These are phyloP conservation scores for Saccharomycodes ludwigii DNA, from an alignment of 805 yeast species.

Conservation along the genomic window DNA sequence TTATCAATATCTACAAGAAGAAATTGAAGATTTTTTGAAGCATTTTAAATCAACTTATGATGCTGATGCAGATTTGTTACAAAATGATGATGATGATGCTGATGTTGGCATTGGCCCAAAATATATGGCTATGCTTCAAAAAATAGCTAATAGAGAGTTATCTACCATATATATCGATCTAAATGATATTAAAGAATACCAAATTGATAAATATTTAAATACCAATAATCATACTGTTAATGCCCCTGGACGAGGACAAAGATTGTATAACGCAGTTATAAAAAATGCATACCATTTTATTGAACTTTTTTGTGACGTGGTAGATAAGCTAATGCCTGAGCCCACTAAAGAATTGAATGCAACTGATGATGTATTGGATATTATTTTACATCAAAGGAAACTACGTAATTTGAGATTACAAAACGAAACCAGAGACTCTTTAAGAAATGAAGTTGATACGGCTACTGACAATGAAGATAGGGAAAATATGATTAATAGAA, in stretches of 20 bases:
- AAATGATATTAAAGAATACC: slow-evolving; percentile 71
- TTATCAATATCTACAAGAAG: slow-evolving; percentile 49
- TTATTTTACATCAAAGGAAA: slow-evolving; percentile 80
- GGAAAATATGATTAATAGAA: slow-evolving; percentile 15
- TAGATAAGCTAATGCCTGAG: slow-evolving; percentile 75
- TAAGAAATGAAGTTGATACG: slow-evolving; percentile 16
- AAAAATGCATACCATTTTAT: slow-evolving; percentile 69
- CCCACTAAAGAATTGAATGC: slow-evolving; percentile 74
- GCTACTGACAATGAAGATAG: slow-evolving; percentile 17
- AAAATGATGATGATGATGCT: slow-evolving; percentile 17
- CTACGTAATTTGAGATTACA: slow-evolving; percentile 47
- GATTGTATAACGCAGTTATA: slow-evolving; percentile 45
- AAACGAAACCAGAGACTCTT: slow-evolving; percentile 7
- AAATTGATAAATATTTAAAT: slow-evolving; percentile 30
- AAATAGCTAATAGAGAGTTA: slow-evolving; percentile 72
- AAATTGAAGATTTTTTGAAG: slow-evolving; percentile 51
- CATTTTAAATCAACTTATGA: slow-evolving; percentile 43
- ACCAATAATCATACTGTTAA: slow-evolving; percentile 18
- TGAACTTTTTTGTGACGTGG: slow-evolving; percentile 61
- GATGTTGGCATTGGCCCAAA: slow-evolving; percentile 43
- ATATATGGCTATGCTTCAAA: slow-evolving; percentile 62
- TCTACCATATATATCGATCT: slow-evolving; percentile 61
- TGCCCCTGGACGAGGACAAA: slow-evolving; percentile 11
- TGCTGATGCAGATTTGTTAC: slow-evolving; percentile 18
- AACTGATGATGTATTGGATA: slow-evolving; percentile 85